Percentiles rank a stretch among this genome's conserved stretches.
These are phyloP conservation scores for Sphagnum magellanicum DNA, from an alignment of 228 moss, liverwort and hornwort genomes.

Conservation along the genomic window DNA sequence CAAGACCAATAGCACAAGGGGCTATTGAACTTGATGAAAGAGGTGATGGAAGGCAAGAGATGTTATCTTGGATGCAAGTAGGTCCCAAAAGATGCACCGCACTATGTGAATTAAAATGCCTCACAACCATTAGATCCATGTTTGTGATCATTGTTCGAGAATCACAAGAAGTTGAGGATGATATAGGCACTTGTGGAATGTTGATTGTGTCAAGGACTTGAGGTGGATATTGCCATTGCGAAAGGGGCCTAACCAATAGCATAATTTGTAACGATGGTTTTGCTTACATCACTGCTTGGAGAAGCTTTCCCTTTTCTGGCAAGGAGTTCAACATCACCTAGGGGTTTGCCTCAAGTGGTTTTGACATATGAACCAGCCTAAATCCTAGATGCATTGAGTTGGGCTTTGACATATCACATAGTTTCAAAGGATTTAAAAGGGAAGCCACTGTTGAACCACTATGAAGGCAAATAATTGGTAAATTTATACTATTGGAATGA, in stretches of 20 bases:
- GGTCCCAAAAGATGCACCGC: conserved; percentile 39
- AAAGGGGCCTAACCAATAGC: conserved; percentile 67
- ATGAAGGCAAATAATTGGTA: conserved; percentile 51
- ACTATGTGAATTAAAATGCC: conserved; percentile 22
- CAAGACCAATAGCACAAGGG: conserved; percentile 18
- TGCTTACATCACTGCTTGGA: conserved; percentile 79
- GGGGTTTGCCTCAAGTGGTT: conserved; percentile 77
- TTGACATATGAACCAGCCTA: conserved; percentile 70
- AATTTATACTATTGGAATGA: conserved; percentile 29
- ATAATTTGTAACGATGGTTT: conserved; percentile 67
- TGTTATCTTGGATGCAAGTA: conserved; percentile 29
- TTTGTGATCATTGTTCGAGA: conserved; percentile 21
- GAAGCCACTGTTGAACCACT: conserved; percentile 75
- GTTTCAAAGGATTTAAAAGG: conserved; percentile 59
- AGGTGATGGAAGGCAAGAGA: conserved; percentile 40
- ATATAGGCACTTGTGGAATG: conserved; percentile 77
- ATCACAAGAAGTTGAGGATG: conserved; percentile 49
- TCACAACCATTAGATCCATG: conserved; percentile 43
- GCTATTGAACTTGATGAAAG: conserved; percentile 43
- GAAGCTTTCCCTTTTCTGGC: conserved; percentile 76
- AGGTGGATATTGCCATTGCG: conserved; percentile 87
- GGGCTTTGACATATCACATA: conserved; percentile 48
- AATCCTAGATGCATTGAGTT: conserved; percentile 53
- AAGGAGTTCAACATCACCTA: conserved; percentile 80
- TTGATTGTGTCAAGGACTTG: conserved; percentile 69